Conservation (phyloP, 257 asterid species). For the Solanum arcanum region DNA sequence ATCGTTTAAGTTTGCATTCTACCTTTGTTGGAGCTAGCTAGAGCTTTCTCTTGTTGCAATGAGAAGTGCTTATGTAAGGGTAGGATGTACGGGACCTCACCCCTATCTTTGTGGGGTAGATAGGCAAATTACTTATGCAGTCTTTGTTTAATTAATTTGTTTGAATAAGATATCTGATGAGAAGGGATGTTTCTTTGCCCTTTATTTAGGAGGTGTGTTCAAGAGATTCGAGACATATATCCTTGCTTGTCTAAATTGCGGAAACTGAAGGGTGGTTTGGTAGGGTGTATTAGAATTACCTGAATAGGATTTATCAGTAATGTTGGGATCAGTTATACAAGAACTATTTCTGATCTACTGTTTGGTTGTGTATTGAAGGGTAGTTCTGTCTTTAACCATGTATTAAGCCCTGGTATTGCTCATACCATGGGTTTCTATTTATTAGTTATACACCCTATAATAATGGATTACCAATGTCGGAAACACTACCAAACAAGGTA, state of each 20-base stretch:
- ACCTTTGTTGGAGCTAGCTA: not conserved
- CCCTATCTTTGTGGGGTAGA: not conserved
- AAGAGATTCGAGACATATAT: not conserved
- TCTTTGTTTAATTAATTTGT: not conserved
- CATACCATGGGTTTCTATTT: not conserved
- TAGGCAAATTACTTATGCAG: not conserved
- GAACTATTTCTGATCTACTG: not conserved
- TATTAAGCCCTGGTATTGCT: not conserved
- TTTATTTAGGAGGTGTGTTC: not conserved
- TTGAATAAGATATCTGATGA: not conserved
- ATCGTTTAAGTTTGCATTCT: not conserved
- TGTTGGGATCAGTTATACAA: not conserved
- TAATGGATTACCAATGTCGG: not conserved
- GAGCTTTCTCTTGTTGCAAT: not conserved
- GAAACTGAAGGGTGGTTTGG: not conserved
- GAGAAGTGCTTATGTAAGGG: not conserved
- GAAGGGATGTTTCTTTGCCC: not conserved
- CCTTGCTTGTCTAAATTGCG: not conserved
- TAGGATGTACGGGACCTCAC: not conserved
- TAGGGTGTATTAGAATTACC: not conserved
- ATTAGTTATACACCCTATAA: not conserved
- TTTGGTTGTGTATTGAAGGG: not conserved
- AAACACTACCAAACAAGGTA: not conserved
- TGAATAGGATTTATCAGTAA: not conserved
- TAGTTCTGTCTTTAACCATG: not conserved